Conservation (phyloP, 139 green algal genomes). For the Chlamydomonas sphaeroides region DNA sequence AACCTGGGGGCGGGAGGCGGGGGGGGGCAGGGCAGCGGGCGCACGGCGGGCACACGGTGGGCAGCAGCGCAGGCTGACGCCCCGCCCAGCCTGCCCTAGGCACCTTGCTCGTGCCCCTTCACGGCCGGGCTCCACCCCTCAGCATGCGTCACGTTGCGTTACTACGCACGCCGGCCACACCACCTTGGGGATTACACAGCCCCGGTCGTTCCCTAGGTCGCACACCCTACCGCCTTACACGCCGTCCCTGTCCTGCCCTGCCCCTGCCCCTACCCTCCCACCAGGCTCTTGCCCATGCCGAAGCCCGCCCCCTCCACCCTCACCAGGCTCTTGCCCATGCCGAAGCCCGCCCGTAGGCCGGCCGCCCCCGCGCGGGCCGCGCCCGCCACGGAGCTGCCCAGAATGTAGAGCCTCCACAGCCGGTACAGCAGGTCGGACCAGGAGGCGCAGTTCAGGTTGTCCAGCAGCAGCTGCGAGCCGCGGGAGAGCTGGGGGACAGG, state of each 20-base stretch:
- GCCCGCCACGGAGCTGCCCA: slow-evolving; percentile 10
- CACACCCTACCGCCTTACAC: too few species aligned
- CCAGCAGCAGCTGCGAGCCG: neutral
- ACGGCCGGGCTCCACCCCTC: too few species aligned
- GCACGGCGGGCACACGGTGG: neutral
- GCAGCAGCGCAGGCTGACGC: too few species aligned
- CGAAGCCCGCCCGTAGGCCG: slow-evolving; percentile 17
- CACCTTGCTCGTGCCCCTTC: too few species aligned
- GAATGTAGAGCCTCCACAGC: slow-evolving; percentile 33
- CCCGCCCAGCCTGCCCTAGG: too few species aligned
- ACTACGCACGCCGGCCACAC: too few species aligned
- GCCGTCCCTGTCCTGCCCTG: too few species aligned
- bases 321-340: slow-evolving; percentile 38
- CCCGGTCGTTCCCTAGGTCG: too few species aligned
- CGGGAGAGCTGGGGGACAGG: slow-evolving; percentile 4
- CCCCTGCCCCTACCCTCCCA: neutral
- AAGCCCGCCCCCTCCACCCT: too few species aligned
- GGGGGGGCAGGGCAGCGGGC: too few species aligned
- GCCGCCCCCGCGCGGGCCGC: neutral
- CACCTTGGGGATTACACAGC: too few species aligned
- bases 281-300: slow-evolving; percentile 18
- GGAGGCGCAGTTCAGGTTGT: slow-evolving; percentile 4
- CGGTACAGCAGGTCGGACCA: slow-evolving; percentile 28
- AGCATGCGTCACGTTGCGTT: too few species aligned
- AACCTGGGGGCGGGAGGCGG: slow-evolving; percentile 8